These are phyloP conservation scores for Cyclanthera cordifolia DNA, from an alignment of 306 rosid genomes.

Conservation along the genomic window DNA sequence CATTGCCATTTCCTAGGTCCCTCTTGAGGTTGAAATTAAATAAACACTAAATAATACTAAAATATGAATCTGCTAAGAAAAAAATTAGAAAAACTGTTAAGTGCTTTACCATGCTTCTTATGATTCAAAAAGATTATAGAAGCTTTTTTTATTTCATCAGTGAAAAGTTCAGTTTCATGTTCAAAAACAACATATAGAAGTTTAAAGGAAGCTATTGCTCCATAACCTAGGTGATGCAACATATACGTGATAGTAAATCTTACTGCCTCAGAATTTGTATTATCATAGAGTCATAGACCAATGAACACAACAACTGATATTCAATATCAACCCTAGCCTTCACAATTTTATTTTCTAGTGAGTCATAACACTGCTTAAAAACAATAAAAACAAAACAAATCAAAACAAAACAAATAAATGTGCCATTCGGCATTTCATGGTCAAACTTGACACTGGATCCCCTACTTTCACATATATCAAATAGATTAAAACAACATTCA, in stretches of 20 bases:
- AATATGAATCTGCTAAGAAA: background rate
- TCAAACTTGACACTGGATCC: background rate
- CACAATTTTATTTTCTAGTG: background rate
- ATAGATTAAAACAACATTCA: background rate
- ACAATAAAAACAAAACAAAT: background rate
- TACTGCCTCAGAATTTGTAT: background rate
- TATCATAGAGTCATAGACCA: background rate
- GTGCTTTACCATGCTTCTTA: background rate
- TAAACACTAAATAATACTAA: background rate
- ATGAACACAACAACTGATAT: background rate
- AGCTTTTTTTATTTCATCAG: no score
- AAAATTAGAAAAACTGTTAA: background rate
- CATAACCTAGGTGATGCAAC: background rate
- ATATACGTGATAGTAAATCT: background rate
- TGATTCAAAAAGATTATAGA: background rate
- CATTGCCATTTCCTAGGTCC: constrained; percentile 33
- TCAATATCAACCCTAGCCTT: background rate
- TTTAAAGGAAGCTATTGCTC: background rate
- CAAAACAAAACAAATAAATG: no score
- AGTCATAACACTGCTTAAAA: background rate
- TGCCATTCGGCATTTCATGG: background rate
- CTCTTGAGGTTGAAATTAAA: background rate
- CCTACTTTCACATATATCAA: background rate
- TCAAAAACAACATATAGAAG: background rate
- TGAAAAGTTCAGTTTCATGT: no score